Evolutionary conservation across 768 basidiomycete species (phyloP).

Genomic region (Kwoniella heveanensis): DNA sequence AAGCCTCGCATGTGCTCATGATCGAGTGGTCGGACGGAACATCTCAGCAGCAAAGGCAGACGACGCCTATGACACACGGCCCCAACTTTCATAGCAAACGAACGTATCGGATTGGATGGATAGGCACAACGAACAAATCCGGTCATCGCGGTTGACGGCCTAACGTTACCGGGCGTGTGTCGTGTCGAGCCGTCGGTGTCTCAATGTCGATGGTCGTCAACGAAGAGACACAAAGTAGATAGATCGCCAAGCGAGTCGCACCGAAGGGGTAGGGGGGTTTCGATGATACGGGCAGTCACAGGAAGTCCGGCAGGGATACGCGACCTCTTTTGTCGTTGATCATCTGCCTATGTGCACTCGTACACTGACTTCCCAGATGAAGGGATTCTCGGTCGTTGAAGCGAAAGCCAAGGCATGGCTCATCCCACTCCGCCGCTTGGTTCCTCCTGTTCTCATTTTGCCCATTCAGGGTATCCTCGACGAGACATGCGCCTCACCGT

Average conservation of each 20-base stretch:
- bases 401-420: too few relatives aligned
- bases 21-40: background rate
- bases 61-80: background rate
- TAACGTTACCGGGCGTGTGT: background rate
- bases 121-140: background rate
- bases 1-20: background rate
- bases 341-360: too few relatives aligned
- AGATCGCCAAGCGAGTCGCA: too few relatives aligned
- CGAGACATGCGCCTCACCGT: background rate
- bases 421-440: too few relatives aligned
- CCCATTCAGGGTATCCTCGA: background rate
- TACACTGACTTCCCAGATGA: too few relatives aligned
- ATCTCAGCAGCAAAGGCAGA: background rate
- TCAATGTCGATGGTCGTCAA: too few relatives aligned
- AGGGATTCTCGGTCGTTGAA: too few relatives aligned
- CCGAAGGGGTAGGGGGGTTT: background rate
- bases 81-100: background rate
- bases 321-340: too few relatives aligned
- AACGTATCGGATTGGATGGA: background rate
- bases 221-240: too few relatives aligned
- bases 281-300: background rate
- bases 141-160: background rate
- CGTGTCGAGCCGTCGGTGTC: too few relatives aligned
- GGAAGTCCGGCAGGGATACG: too few relatives aligned
- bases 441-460: too few relatives aligned